Conservation (phyloP, 2,329 filamentous ascomycete genomes). For the Cyphellophora europaea region DNA sequence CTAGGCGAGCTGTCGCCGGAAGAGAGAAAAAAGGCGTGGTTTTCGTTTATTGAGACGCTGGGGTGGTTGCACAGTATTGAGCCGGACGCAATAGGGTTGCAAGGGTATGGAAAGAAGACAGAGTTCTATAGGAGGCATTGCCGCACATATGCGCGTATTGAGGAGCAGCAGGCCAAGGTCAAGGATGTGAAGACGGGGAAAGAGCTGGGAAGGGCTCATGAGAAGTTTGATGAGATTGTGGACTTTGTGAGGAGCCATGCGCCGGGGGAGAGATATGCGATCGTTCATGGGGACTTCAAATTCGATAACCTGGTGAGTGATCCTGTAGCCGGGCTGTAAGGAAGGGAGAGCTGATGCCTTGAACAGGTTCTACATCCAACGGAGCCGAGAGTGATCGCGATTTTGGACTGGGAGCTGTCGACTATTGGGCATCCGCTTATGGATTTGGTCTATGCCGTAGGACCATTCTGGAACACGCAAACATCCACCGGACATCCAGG, state of each 20-base stretch:
- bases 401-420: slow-evolving; percentile 88
- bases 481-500: slow-evolving; percentile 1
- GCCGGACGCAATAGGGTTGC: slow-evolving; percentile 51
- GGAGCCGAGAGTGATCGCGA: slow-evolving; percentile 69
- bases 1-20: slow-evolving; percentile 57
- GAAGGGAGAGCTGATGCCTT: no score
- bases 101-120: slow-evolving; percentile 53
- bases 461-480: slow-evolving; percentile 9
- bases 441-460: slow-evolving; percentile 8
- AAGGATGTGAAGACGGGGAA: slow-evolving; percentile 60
- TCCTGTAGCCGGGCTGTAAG: no score
- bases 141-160: slow-evolving; percentile 64
- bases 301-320: slow-evolving; percentile 58
- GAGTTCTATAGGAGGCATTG: slow-evolving; percentile 77
- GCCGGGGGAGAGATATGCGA: slow-evolving; percentile 59
- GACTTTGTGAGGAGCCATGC: slow-evolving; percentile 60
- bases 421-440: slow-evolving; percentile 72
- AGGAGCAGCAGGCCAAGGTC: slow-evolving; percentile 58
- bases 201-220: slow-evolving; percentile 63
- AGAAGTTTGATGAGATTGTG: slow-evolving; percentile 50
- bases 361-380: slow-evolving; percentile 57
- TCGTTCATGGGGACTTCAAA: slow-evolving; percentile 85
- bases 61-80: slow-evolving; percentile 65
- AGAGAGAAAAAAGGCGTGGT: slow-evolving; percentile 55
- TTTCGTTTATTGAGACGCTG: slow-evolving; percentile 41